A percentile compares a stretch with the other conserved stretches of the same genome.
These are phyloP conservation scores for Keqinozyma sinolaborantium DNA, from an alignment of 1,139 yeast species.

Conservation along the genomic window DNA sequence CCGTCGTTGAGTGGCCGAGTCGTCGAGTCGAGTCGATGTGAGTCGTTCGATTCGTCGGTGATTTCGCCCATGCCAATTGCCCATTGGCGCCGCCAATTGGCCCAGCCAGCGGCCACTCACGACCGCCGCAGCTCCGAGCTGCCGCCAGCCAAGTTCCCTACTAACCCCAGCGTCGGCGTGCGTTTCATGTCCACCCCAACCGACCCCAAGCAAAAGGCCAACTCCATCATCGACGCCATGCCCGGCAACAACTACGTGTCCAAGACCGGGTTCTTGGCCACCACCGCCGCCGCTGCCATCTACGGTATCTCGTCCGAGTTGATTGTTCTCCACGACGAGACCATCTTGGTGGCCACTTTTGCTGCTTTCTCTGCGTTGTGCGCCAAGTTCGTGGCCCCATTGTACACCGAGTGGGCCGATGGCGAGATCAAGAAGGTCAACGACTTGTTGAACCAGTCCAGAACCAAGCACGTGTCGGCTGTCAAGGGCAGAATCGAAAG, in stretches of 20 bases:
- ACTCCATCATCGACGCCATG: conserved; percentile 82
- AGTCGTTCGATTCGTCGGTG: no score
- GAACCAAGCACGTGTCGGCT: conserved; percentile 86
- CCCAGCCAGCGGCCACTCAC: conserved; percentile 1
- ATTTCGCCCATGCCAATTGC: no score
- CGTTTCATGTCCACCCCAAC: conserved; percentile 64
- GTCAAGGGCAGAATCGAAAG: conserved; percentile 89
- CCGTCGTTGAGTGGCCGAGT: no score
- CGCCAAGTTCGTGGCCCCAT: conserved; percentile 90
- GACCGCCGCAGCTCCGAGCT: background rate
- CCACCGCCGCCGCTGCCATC: conserved; percentile 89
- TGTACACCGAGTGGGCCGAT: conserved; percentile 93
- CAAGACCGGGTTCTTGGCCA: conserved; percentile 93
- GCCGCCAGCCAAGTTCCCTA: no score
- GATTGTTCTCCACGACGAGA: conserved; percentile 91
- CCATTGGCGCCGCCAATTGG: no score
- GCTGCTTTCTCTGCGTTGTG: conserved; percentile 69
- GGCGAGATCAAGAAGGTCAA: conserved; percentile 84
- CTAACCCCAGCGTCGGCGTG: conserved; percentile 47
- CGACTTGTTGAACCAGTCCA: conserved; percentile 79
- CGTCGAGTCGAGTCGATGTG: no score
- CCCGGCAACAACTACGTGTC: conserved; percentile 89
- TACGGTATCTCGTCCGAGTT: conserved; percentile 94
- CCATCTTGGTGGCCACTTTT: conserved; percentile 80
- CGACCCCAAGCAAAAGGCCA: conserved; percentile 91